These are phyloP conservation scores for Fraxinus nigra DNA, from an alignment of 305 asterid genomes.

Conservation along the genomic window DNA sequence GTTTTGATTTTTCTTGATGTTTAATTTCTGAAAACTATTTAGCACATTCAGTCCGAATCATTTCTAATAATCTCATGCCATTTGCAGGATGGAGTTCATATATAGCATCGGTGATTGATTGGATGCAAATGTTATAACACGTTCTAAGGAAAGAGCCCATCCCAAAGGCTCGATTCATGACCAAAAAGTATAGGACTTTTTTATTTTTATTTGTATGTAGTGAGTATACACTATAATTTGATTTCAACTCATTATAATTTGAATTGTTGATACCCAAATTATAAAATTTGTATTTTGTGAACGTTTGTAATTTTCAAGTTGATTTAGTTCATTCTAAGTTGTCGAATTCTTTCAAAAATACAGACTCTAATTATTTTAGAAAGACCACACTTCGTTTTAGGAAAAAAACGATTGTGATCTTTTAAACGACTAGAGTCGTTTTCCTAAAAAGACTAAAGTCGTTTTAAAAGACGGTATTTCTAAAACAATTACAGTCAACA, in stretches of 20 bases:
- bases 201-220: no score
- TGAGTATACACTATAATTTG: no score
- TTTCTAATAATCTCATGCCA: background rate
- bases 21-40: background rate
- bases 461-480: background rate
- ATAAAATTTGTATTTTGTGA: background rate
- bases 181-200: no score
- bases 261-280: background rate
- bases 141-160: constrained; percentile 66
- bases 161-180: constrained; percentile 86
- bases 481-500: background rate
- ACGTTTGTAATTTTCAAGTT: background rate
- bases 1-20: background rate
- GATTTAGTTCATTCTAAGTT: background rate
- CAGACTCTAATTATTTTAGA: no score
- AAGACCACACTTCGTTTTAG: background rate
- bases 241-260: background rate
- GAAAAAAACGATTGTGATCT: background rate
- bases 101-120: no score
- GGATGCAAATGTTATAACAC: no score
- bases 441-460: background rate
- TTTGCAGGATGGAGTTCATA: no score
- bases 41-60: background rate
- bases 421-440: no score
- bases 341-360: background rate